Base-by-base conservation (phyloP, 176 grass and related monocot genomes). In the Triticum aestivum region DNA sequence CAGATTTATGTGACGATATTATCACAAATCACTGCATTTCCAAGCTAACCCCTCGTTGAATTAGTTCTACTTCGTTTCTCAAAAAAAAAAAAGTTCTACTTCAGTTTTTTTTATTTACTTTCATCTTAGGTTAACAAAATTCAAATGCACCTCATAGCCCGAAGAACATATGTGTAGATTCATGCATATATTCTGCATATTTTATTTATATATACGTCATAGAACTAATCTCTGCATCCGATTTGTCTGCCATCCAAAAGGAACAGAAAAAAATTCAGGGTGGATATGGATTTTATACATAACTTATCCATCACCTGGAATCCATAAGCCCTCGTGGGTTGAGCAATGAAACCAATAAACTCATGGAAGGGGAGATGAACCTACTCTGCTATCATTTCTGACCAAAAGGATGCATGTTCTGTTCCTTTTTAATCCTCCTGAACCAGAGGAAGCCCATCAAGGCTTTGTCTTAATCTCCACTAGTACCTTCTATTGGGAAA, bases 231-330 rank as follows among this genome's bases (percentile, higher is more conserved):
- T 65, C 73, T 67, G 61, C 42, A 67, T 85, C 73, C 42, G 51
- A 27, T 77, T 77, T 67, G 83, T 66, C 41, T 85, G 41, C 41
- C 30, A 77, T 77, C 83, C 42, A 77, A 77, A 51, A 37, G 83
- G 29, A 77, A 67, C 2, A 35, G 83, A 85, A 61, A 85, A 77
- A 77, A 66, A 24, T 77, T 67, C 29, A 27, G 83, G 18, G 27
- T 49, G 27, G 27, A 52, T 65, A 52, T 85, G 61, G 29, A 85
- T 77, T 85, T 75, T 85, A 66, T 77, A 42, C 29, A 51, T 52
- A 13, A 52, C 27, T 37, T 65, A 77, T 77, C 59, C 41, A 23
- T 77, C 83, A 47, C 5, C 45, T 77, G 72, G 39, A 65, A 85
- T 66, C 72, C 59, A 76, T 65, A 51, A 84, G 58, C 59, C 71